Base-by-base conservation (phyloP, 2,329 filamentous ascomycete species). In the Colletotrichum australisinense region DNA sequence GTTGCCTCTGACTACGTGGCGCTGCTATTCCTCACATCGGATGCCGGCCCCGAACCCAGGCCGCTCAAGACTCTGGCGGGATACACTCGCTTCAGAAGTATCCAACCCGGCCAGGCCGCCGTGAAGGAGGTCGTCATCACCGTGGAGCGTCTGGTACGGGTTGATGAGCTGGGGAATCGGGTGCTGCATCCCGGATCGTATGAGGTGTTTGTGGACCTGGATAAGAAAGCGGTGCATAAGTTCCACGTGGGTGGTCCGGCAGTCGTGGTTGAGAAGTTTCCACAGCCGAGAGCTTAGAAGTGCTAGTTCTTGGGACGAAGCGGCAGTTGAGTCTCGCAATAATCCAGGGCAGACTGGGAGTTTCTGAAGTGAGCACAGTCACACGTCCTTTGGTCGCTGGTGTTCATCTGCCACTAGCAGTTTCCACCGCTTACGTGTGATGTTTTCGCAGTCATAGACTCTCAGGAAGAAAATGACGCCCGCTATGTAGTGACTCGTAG, bases 101-200 rank as follows among this genome's bases (percentile, higher is more conserved):
- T 89, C 52, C 71, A 78, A 5, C 75, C 82, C 0, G 83, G 82
- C 0, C 67, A 77, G 19, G 79, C 78, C 0, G 75, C 63, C 5
- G 82, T 77, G 5, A 83, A 81, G 0, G 76, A 76, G 0, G 77
- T 90, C 5, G 78, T 81, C 6, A 75, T 89, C 30, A 87, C 83
- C 3, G 79, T 91, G 1, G 88, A 86, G 0, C 84, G 82, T 28
- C 76, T 91, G 49, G 85, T 86, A 1, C 80, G 89, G 2, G 84
- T 85, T 0, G 87, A 89, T 70, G 83, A 85, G 53, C 80, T 79
- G 3, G 89, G 89, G 0, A 85, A 88, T 73, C 83, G 81, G 60
- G 84, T 89, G 16, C 76, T 91, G 11, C 90, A 88, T 78, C 88
- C 88, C 0, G 89, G 88, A 0, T 82, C 82, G 22, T 91, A 91